Conservation (phyloP, 768 basidiomycete species). For the Mrakia gelida region DNA sequence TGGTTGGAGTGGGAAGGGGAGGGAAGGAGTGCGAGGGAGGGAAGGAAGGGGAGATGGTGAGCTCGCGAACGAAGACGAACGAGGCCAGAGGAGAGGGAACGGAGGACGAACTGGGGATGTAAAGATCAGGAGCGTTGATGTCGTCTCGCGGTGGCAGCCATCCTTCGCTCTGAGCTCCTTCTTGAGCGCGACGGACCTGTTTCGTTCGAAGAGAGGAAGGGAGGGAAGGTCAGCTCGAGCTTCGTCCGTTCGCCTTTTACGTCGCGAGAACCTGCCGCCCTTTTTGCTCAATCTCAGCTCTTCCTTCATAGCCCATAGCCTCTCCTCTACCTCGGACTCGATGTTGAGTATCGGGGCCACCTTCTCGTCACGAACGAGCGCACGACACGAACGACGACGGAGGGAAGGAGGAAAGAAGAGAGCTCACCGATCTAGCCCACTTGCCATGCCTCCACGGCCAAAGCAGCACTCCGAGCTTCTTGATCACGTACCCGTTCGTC, state of each 20-base stretch:
- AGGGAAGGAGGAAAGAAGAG: background rate
- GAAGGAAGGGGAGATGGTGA: background rate
- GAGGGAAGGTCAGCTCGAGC: background rate
- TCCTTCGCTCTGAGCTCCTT: conserved; percentile 47
- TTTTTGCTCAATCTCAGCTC: too few species aligned
- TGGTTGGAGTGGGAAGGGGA: conserved; percentile 40
- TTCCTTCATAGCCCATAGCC: too few species aligned
- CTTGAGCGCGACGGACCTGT: conserved; percentile 19
- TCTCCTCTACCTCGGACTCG: too few species aligned
- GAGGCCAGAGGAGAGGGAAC: background rate
- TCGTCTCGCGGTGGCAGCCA: conserved; percentile 89
- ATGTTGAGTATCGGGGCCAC: too few species aligned
- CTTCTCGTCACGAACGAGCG: too few species aligned
- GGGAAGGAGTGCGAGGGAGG: too few species aligned
- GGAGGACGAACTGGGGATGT: conserved; percentile 71
- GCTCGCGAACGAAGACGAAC: background rate
- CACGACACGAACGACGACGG: background rate
- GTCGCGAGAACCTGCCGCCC: too few species aligned
- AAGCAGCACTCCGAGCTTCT: conserved; percentile 78
- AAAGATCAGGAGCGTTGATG: conserved; percentile 91
- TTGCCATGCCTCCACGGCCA: conserved; percentile 93
- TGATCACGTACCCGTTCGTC: conserved; percentile 89
- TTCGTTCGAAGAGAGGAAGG: background rate
- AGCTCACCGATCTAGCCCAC: conserved; percentile 58
- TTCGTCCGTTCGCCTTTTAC: background rate